These are phyloP conservation scores for Solanum etuberosum DNA, from an alignment of 257 asterid genomes.

Conservation along the genomic window DNA sequence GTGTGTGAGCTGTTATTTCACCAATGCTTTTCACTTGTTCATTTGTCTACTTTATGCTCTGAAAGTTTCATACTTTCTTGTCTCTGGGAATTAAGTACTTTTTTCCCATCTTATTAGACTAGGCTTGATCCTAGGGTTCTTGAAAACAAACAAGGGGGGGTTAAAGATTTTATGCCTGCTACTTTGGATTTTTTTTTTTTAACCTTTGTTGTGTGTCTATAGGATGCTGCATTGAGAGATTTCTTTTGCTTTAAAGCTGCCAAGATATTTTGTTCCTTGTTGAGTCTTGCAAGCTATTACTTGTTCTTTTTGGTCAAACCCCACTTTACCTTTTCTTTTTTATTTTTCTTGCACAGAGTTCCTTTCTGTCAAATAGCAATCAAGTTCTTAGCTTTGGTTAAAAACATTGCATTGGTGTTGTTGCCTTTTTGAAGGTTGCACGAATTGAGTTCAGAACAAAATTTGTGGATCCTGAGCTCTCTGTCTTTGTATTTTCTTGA, in stretches of 20 bases:
- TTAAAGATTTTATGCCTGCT: conserved; percentile 40
- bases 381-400: conserved; percentile 21
- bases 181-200: conserved; percentile 35
- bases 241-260: conserved; percentile 85
- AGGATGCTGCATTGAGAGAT: conserved; percentile 43
- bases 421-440: conserved; percentile 12
- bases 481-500: conserved; percentile 1
- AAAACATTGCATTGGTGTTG: not conserved
- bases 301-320: conserved; percentile 43
- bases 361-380: conserved; percentile 2
- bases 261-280: conserved; percentile 71
- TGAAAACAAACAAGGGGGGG: conserved; percentile 13
- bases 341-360: conserved; percentile 11
- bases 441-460: conserved; percentile 13
- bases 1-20: conserved; percentile 49
- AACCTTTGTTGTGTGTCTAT: conserved; percentile 30
- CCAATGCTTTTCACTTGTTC: conserved; percentile 37
- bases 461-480: conserved; percentile 1
- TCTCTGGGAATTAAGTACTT: conserved; percentile 22
- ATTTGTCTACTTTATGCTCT: conserved; percentile 48
- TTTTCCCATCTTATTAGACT: conserved; percentile 26
- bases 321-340: conserved; percentile 33
- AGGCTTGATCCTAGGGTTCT: conserved; percentile 45
- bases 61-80: conserved; percentile 64
- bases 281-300: conserved; percentile 59